Evolutionary conservation across 805 yeast species (phyloP).

Genomic region (Saccharomycopsis synnaedendra): DNA sequence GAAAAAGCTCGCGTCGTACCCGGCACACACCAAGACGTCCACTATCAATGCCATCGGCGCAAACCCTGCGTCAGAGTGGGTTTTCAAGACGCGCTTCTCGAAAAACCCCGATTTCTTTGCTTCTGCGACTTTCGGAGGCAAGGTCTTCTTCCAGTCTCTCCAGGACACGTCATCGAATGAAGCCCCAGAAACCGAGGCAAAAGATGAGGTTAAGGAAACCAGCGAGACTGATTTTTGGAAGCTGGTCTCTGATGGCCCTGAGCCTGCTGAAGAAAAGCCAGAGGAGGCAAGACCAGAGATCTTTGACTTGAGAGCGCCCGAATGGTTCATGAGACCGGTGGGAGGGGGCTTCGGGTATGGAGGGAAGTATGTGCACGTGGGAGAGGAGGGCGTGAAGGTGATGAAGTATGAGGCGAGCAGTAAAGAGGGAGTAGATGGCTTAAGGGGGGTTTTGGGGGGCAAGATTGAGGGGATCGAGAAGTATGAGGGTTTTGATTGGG

Average conservation of each 20-base stretch:
- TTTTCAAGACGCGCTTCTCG: constrained; percentile 79
- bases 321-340: constrained; percentile 70
- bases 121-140: constrained; percentile 79
- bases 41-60: constrained; percentile 16
- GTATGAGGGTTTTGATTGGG: constrained; percentile 52
- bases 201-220: constrained; percentile 6
- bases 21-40: constrained; percentile 23
- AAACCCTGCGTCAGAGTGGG: constrained; percentile 78
- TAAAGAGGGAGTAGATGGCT: no score
- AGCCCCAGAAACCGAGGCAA: not conserved
- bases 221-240: constrained; percentile 81
- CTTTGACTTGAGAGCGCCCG: constrained; percentile 70
- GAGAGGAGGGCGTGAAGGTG: constrained; percentile 1
- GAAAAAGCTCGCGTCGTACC: constrained; percentile 69
- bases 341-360: constrained; percentile 84
- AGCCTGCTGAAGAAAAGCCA: constrained; percentile 18
- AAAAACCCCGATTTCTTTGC: constrained; percentile 82
- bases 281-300: constrained; percentile 49
- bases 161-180: constrained; percentile 52
- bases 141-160: constrained; percentile 66
- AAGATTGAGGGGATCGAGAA: no score
- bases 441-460: no score
- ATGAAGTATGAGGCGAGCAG: no score
- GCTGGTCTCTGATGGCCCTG: constrained; percentile 42
- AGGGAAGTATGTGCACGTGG: constrained; percentile 63